These are phyloP conservation scores for Conoideocrella luteorostrata DNA, from an alignment of 2,329 filamentous ascomycete genomes.

Conservation along the genomic window DNA sequence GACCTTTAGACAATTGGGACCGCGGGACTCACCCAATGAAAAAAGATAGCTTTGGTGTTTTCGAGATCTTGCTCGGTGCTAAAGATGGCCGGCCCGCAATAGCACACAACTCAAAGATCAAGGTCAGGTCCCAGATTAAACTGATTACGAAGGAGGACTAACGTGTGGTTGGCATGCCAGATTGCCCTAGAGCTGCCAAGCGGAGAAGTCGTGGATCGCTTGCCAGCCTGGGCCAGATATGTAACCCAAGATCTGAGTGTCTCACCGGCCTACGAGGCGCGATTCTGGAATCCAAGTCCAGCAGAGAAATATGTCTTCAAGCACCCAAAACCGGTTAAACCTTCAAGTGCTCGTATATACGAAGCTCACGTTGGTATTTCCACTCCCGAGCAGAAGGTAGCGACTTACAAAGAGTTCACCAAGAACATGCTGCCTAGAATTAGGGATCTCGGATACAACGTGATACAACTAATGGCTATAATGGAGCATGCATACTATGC, in stretches of 20 bases:
- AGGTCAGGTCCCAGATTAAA: constrained; percentile 49
- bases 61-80: constrained; percentile 72
- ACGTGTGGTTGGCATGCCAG: constrained; percentile 34
- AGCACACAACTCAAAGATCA: constrained; percentile 90
- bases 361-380: constrained; percentile 99
- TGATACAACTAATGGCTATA: constrained; percentile 96
- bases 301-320: constrained; percentile 78
- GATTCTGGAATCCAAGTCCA: constrained; percentile 91
- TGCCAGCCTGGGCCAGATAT: constrained; percentile 96
- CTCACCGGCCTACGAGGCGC: constrained; percentile 87
- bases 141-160: neutral
- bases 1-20: constrained; percentile 70
- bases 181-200: constrained; percentile 75
- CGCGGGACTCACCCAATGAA: constrained; percentile 78
- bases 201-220: constrained; percentile 75
- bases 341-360: constrained; percentile 82
- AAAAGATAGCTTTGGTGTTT: constrained; percentile 78
- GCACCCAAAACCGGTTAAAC: constrained; percentile 74
- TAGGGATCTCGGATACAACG: constrained; percentile 86
- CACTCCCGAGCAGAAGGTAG: constrained; percentile 78
- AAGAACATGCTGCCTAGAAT: constrained; percentile 87
- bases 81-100: constrained; percentile 71
- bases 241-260: constrained; percentile 89
- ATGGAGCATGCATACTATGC: constrained; percentile 99
- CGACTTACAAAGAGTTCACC: constrained; percentile 97